These are phyloP conservation scores for Cydonia oblonga DNA, from an alignment of 331 rosid genomes.

Conservation along the genomic window DNA sequence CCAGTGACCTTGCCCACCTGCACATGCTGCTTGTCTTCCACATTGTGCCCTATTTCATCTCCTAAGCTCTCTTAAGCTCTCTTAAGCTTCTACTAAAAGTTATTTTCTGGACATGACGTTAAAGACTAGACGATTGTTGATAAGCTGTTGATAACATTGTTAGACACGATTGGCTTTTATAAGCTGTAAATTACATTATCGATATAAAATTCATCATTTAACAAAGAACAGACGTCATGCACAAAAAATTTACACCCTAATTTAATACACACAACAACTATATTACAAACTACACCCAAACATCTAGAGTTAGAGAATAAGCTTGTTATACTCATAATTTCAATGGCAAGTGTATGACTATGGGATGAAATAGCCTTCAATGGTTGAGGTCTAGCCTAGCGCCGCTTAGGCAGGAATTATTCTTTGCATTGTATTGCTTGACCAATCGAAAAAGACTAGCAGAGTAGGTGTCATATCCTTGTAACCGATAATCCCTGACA, in stretches of 20 bases:
- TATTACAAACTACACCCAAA: not conserved
- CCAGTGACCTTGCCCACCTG: constrained; percentile 3
- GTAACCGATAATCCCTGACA: not conserved
- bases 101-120: not conserved
- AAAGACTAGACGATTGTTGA: fast-evolving
- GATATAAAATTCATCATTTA: no score
- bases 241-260: fast-evolving
- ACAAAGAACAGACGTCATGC: not conserved
- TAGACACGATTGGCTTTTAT: no score
- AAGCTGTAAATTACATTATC: no score
- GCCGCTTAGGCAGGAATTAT: no score
- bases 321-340: not conserved
- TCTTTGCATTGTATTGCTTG: not conserved
- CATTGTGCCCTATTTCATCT: not conserved
- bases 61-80: not conserved
- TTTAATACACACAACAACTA: not conserved
- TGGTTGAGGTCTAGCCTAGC: no score
- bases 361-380: no score
- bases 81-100: not conserved
- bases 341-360: no score
- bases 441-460: not conserved
- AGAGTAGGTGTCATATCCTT: not conserved
- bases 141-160: not conserved
- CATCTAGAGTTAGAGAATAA: not conserved
- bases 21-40: constrained; percentile 13